Conservation (phyloP, 2,329 filamentous ascomycete genomes). For the Verticillium isaacii region DNA sequence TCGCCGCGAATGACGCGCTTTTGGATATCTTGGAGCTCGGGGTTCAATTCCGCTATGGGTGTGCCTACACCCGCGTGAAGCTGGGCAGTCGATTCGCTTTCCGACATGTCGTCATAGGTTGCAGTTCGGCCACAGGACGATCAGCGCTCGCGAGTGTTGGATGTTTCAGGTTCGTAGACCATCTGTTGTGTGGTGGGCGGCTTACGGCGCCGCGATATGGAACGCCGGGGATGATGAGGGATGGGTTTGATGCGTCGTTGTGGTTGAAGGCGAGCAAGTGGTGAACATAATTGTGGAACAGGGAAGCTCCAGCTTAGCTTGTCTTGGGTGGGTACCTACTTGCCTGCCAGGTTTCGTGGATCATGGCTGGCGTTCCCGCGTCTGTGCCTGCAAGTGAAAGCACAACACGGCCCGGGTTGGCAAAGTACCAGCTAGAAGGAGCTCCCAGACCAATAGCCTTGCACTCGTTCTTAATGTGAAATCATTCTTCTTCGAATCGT, state of each 20-base stretch:
- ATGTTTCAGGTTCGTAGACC: neutral
- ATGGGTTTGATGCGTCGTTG: neutral
- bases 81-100: conserved; percentile 9
- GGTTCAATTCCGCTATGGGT: conserved; percentile 51
- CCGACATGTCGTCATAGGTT: conserved; percentile 13
- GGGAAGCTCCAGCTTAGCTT: neutral
- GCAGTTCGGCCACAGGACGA: neutral
- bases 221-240: neutral
- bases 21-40: conserved; percentile 35
- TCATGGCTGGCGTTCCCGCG: neutral
- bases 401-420: too few relatives aligned
- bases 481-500: too few relatives aligned
- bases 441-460: too few relatives aligned
- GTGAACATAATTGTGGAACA: neutral
- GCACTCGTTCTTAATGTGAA: too few relatives aligned
- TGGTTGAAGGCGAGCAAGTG: neutral
- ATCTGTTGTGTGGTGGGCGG: neutral
- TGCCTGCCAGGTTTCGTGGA: neutral
- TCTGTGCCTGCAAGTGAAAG: neutral
- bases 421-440: too few relatives aligned
- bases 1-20: conserved; percentile 58
- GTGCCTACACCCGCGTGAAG: conserved; percentile 22
- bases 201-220: neutral
- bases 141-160: neutral
- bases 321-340: neutral